Conservation (phyloP, 192 early-diverging fungal genomes). For the Coemansia sp. region DNA sequence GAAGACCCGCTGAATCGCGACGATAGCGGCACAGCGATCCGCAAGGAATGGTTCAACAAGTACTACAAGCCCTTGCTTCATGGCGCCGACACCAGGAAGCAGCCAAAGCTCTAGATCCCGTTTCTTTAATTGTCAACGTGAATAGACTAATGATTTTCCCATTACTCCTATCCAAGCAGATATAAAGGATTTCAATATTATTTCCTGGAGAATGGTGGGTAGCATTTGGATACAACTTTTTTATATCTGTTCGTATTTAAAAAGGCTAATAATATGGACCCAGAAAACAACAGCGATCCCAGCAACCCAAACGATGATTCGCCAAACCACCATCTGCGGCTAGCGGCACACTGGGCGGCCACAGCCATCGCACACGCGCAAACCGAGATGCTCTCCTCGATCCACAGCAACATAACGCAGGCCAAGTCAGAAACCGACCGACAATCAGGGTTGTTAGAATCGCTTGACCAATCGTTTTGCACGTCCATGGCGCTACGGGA, state of each 20-base stretch:
- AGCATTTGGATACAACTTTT: too few species aligned
- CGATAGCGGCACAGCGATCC: conserved; percentile 25
- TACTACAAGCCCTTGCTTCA: conserved; percentile 51
- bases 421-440: background rate
- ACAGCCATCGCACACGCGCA: conserved; percentile 10
- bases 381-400: background rate
- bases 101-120: conserved; percentile 9
- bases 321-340: conserved; percentile 21
- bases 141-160: too few species aligned
- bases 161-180: too few species aligned
- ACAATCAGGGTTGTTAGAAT: background rate
- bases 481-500: background rate
- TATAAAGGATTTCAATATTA: too few species aligned
- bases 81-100: conserved; percentile 14
- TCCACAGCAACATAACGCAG: background rate
- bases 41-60: conserved; percentile 45
- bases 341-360: conserved; percentile 32
- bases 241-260: too few species aligned
- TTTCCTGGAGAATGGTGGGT: too few species aligned
- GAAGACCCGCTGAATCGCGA: conserved; percentile 73
- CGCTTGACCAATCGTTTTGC: background rate
- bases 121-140: background rate
- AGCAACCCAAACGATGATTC: background rate
- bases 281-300: too few species aligned
- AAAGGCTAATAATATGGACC: too few species aligned